These are phyloP conservation scores for Fusarium udum DNA, from an alignment of 2,329 filamentous ascomycete genomes.

Conservation along the genomic window DNA sequence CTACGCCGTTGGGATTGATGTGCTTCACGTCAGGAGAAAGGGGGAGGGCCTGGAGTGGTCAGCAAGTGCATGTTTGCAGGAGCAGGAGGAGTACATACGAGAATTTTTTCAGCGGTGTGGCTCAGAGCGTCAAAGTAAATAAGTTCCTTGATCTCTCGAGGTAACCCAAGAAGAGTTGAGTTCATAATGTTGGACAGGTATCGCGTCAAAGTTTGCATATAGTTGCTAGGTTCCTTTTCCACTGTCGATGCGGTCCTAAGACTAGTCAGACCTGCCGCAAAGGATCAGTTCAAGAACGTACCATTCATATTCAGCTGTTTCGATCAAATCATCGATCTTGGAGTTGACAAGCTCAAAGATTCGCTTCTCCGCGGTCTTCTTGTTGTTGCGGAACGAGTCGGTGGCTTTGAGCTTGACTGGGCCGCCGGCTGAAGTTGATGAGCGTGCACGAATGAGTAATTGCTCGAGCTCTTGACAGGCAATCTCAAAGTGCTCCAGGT, in stretches of 20 bases:
- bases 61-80: background rate
- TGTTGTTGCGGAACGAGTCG: conserved; percentile 85
- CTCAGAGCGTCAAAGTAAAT: conserved; percentile 97
- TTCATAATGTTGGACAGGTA: conserved; percentile 98
- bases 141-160: conserved; percentile 93
- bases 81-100: conserved; percentile 60
- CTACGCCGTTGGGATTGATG: conserved; percentile 88
- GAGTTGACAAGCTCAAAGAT: conserved; percentile 99
- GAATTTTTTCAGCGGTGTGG: conserved; percentile 86
- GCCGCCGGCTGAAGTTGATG: conserved; percentile 81
- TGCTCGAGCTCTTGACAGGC: conserved; percentile 91
- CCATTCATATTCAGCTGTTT: conserved; percentile 98
- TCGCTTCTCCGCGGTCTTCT: conserved; percentile 95
- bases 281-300: conserved; percentile 45
- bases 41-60: conserved; percentile 70
- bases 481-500: conserved; percentile 94
- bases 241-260: conserved; percentile 63
- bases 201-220: conserved; percentile 93
- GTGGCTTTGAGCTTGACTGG: conserved; percentile 85
- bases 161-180: conserved; percentile 90
- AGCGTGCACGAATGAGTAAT: conserved; percentile 84
- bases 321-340: conserved; percentile 97
- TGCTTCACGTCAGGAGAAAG: conserved; percentile 80
- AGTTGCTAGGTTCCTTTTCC: conserved; percentile 81
- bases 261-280: conserved; percentile 23